A percentile compares a stretch with the other conserved stretches of the same genome.
Evolutionary conservation across 345 rosid genomes (phyloP).

Genomic region (Hibiscus trionum): DNA sequence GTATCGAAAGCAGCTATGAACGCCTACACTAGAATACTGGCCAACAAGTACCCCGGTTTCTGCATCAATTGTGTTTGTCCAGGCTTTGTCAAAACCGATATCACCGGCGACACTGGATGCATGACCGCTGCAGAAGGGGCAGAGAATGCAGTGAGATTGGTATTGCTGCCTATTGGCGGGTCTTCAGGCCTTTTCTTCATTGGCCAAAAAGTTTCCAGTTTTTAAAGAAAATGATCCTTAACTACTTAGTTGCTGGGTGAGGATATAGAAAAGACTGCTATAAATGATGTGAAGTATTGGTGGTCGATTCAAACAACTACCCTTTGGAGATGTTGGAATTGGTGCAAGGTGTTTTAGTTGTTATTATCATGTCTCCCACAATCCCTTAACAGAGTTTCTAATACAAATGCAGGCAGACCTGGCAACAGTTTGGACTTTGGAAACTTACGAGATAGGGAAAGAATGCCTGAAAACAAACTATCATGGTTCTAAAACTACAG

Average conservation of each 20-base stretch:
- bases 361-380: background rate
- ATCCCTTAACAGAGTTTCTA: no score
- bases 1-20: conserved; percentile 31
- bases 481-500: no score
- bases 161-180: background rate
- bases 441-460: no score
- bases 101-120: conserved; percentile 1
- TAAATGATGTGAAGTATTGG: no score
- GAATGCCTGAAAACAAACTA: no score
- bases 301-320: no score
- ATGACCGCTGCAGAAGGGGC: conserved; percentile 12
- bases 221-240: background rate
- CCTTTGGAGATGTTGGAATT: no score
- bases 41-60: conserved; percentile 20
- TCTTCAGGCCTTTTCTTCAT: conserved; percentile 6
- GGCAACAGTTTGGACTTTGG: no score
- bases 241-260: background rate
- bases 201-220: background rate
- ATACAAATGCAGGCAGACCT: no score
- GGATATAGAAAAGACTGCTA: background rate
- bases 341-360: background rate
- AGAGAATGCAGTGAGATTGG: background rate
- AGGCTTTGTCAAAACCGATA: conserved; percentile 32
- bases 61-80: conserved; percentile 21
- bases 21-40: conserved; percentile 31